Evolutionary conservation across 2,329 filamentous ascomycete genomes (phyloP).

Genomic region (Pseudocercospora vitis): DNA sequence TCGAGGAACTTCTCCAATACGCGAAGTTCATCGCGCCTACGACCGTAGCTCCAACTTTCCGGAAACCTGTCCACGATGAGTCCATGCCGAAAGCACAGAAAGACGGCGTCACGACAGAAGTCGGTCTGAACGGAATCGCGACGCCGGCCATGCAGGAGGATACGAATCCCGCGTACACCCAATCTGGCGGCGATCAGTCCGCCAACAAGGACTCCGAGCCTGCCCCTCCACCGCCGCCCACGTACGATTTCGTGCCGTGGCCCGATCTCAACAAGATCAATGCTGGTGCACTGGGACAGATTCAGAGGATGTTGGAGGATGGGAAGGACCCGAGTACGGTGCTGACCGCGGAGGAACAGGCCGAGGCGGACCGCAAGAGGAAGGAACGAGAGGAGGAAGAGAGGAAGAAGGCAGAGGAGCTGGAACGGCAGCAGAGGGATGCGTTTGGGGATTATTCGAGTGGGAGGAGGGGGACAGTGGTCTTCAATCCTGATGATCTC

Average conservation of each 20-base stretch:
- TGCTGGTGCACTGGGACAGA: slow-evolving; percentile 62
- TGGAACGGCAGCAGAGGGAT: slow-evolving; percentile 16
- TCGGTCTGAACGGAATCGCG: slow-evolving; percentile 35
- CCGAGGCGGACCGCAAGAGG: slow-evolving; percentile 37
- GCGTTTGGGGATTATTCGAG: slow-evolving; percentile 18
- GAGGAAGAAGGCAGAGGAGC: slow-evolving; percentile 36
- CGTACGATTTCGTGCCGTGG: slow-evolving; percentile 70
- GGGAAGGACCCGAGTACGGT: slow-evolving; percentile 59
- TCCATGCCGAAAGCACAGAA: slow-evolving; percentile 12
- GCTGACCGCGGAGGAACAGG: slow-evolving; percentile 47
- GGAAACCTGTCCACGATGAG: slow-evolving; percentile 27
- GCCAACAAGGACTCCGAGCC: slow-evolving; percentile 27
- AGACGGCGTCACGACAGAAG: slow-evolving; percentile 6
- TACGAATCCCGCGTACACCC: slow-evolving; percentile 15
- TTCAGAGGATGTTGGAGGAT: slow-evolving; percentile 61
- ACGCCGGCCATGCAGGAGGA: slow-evolving; percentile 32
- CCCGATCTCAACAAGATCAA: slow-evolving; percentile 69
- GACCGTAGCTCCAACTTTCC: slow-evolving; percentile 66
- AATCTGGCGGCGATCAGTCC: slow-evolving; percentile 16
- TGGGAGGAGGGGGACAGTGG: slow-evolving; percentile 23
- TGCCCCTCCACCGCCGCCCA: slow-evolving; percentile 28
- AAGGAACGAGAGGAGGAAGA: slow-evolving; percentile 44
- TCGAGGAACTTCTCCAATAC: slow-evolving; percentile 73
- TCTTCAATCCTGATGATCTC: slow-evolving; percentile 40
- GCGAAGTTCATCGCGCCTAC: slow-evolving; percentile 78